These are phyloP conservation scores for Avena atlantica DNA, from an alignment of 176 grass and related monocot genomes.

Conservation along the genomic window DNA sequence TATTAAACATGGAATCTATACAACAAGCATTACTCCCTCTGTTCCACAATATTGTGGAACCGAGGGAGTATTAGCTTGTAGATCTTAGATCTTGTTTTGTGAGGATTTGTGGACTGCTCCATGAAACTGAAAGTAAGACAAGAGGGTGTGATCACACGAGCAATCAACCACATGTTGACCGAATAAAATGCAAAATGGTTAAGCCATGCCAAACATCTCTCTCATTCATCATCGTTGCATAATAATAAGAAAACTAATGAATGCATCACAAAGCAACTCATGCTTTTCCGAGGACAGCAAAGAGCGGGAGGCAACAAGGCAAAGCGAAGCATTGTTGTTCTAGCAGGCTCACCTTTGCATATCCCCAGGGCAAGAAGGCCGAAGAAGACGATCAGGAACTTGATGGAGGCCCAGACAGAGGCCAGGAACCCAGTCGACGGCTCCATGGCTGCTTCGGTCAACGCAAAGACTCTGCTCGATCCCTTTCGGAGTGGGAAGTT, in stretches of 20 bases:
- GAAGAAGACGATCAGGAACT: slow-evolving; percentile 82
- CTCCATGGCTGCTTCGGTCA: slow-evolving; percentile 53
- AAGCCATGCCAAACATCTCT: not conserved
- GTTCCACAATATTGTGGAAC: no score
- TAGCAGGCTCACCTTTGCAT: slow-evolving; percentile 74
- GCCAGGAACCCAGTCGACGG: slow-evolving; percentile 59
- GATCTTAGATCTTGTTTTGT: not conserved
- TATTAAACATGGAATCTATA: not conserved
- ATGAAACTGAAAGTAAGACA: not conserved
- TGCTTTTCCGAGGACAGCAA: no score
- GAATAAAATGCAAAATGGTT: not conserved
- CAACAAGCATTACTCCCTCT: not conserved
- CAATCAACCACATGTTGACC: slow-evolving; percentile 7
- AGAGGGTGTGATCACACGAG: not conserved
- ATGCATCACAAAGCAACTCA: no score
- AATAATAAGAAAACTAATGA: no score
- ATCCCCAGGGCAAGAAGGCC: slow-evolving; percentile 79
- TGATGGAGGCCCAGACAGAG: slow-evolving; percentile 69
- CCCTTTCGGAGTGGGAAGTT: not conserved
- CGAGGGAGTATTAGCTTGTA: not conserved
- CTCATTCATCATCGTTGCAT: not conserved
- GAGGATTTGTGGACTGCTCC: not conserved
- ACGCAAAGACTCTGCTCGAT: not conserved
- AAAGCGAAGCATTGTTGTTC: not conserved
- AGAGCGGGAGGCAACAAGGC: no score